Base-by-base conservation (phyloP, 345 rosid species). In the Eucalyptus pauciflora region DNA sequence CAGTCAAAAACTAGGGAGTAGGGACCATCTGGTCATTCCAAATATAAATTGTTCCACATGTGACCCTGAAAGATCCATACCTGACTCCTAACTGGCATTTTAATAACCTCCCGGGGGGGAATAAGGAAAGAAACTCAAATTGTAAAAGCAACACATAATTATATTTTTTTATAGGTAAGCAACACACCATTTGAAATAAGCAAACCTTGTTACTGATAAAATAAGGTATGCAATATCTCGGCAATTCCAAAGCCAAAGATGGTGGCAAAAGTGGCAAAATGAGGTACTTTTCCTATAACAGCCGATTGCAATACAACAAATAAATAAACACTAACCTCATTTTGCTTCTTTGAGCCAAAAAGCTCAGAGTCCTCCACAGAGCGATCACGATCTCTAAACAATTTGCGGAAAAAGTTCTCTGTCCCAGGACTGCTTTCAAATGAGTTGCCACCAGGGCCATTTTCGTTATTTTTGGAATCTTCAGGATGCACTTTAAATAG, bases 401-500 rank as follows among this genome's bases (percentile, higher is more conserved):
- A 93, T 93, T 98, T 98, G 89, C 99, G 98, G 92, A 98, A 98
- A 93, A 98, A 98, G 88, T 92, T 97, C 91, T 98, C 99, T 17
- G 99, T 96, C 87, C 99, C 98, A 9, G 98, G 99, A 92, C 99
- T 98, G 91, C 97, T 96, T 92, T 97, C 99, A 91, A 58, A 92
- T 92, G 96, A 90, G 88, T 91, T 88, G 86, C 95, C 93, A 88
- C 89, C 91, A 89, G 91, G 92, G 91, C 93, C 93, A 92, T 88
- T 92, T 92, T 95, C 99, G 88, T 92, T 87, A 88, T 88, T 93
- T 92, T 93, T 97, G 67, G 92, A 91, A 88, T 98, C 98, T 94
- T 97, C 99, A 33, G 99, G 99, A 89, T 96, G 99, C 94, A 96
- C 99, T 69, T 96, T 97, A 89, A 98, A 98, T 90, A 97, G 90